Conservation (phyloP, 2,329 filamentous ascomycete species). For the Pseudogymnoascus sp. region DNA sequence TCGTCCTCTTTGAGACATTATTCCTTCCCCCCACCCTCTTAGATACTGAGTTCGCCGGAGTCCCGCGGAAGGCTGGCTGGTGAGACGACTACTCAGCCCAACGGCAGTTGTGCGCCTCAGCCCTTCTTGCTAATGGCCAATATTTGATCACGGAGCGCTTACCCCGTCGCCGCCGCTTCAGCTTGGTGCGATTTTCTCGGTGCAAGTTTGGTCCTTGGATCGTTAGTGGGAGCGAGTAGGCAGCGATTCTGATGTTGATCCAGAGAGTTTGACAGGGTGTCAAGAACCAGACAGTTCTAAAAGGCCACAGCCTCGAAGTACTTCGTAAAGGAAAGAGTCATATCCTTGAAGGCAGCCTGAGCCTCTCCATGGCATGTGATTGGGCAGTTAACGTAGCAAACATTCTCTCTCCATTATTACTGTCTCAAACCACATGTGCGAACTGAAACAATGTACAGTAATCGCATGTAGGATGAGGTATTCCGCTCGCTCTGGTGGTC, state of each 20-base stretch:
- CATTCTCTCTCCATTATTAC: conserved; percentile 1
- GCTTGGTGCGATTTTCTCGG: neutral
- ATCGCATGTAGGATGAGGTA: conserved; percentile 2
- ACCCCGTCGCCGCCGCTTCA: neutral
- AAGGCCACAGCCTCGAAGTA: neutral
- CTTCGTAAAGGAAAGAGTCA: neutral
- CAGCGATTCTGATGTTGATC: conserved; percentile 1
- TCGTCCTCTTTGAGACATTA: conserved; percentile 5
- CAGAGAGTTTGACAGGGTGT: neutral
- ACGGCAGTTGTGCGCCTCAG: conserved; percentile 4
- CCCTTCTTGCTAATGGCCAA: neutral
- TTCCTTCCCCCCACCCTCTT: conserved; percentile 5
- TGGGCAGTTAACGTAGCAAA: conserved; percentile 5
- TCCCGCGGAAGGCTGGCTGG: neutral
- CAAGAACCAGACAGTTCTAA: neutral
- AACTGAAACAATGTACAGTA: neutral
- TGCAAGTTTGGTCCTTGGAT: neutral
- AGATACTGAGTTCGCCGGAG: neutral
- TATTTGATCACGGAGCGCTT: neutral
- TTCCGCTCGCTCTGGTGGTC: neutral
- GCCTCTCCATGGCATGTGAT: neutral
- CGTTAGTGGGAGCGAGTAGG: neutral
- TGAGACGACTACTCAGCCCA: neutral
- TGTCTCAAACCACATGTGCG: conserved; percentile 5
- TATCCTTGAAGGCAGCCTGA: neutral